Conservation (phyloP, 2,329 filamentous ascomycete genomes). For the Phoma sp. region DNA sequence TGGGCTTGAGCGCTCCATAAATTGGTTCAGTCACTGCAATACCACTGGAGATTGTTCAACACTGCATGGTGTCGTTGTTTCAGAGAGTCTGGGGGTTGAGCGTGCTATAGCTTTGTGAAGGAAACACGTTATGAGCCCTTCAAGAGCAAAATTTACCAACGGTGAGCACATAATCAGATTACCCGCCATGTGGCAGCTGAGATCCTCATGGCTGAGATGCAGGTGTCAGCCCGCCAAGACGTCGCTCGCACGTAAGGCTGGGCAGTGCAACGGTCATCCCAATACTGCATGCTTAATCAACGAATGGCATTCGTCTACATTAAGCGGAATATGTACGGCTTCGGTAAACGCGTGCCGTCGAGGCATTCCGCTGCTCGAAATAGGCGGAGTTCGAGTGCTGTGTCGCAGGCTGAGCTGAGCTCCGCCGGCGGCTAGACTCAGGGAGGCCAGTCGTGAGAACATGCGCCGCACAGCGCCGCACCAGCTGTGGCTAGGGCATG, state of each 20-base stretch:
- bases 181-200: slow-evolving; percentile 19
- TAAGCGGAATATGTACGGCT: slow-evolving; percentile 19
- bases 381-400: slow-evolving; percentile 1
- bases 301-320: slow-evolving; percentile 9
- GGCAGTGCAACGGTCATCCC: slow-evolving; percentile 16
- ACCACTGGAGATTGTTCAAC: slow-evolving; percentile 8
- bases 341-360: neutral
- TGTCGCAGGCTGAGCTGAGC: slow-evolving; percentile 11
- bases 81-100: neutral
- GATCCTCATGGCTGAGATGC: slow-evolving; percentile 23
- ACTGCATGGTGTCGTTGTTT: neutral
- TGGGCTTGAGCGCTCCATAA: slow-evolving; percentile 5
- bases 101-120: slow-evolving; percentile 2
- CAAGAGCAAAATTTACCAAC: neutral
- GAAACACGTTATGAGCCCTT: no score
- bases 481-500: slow-evolving; percentile 4
- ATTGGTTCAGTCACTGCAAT: neutral
- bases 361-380: slow-evolving; percentile 3
- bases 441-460: neutral
- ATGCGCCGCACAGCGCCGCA: slow-evolving; percentile 9
- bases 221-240: slow-evolving; percentile 21
- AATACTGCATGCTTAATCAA: slow-evolving; percentile 1
- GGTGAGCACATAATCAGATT: slow-evolving; percentile 7
- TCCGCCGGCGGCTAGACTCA: slow-evolving; percentile 4
- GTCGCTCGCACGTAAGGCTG: slow-evolving; percentile 16